Conservation (phyloP, 2,329 filamentous ascomycete genomes). For the Aspergillus nomiae region DNA sequence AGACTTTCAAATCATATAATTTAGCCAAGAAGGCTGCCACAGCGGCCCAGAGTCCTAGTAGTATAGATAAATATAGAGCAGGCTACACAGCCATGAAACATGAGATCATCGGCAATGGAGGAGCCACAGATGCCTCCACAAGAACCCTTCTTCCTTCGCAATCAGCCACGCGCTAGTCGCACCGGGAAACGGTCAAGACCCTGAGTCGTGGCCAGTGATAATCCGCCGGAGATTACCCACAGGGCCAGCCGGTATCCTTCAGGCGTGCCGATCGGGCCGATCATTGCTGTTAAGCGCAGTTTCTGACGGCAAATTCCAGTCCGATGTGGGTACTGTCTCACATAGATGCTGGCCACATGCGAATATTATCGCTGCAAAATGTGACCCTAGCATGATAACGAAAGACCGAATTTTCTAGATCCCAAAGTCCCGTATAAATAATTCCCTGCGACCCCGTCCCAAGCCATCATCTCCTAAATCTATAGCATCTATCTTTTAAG, state of each 20-base stretch:
- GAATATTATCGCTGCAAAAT: neutral
- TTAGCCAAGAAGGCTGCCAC: too few relatives aligned
- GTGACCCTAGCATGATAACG: neutral
- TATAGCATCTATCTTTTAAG: neutral
- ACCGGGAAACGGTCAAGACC: neutral
- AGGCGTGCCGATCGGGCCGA: neutral
- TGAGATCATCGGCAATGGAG: neutral
- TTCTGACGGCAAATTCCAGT: neutral
- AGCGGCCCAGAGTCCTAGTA: too few relatives aligned
- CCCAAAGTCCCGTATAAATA: neutral
- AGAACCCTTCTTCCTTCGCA: neutral
- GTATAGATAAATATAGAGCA: neutral
- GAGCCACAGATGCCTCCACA: neutral
- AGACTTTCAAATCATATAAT: too few relatives aligned
- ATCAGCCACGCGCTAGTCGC: neutral
- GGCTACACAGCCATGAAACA: neutral
- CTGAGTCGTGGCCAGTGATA: neutral
- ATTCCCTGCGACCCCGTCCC: neutral
- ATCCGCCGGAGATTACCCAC: neutral
- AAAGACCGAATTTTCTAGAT: neutral
- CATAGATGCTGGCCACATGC: neutral
- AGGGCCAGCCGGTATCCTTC: neutral
- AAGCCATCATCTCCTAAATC: neutral
- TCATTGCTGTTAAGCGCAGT: slow-evolving; percentile 1
- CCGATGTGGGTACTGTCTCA: neutral